Conservation (phyloP, 75 land plant genomes). For the Larix kaempferi region DNA sequence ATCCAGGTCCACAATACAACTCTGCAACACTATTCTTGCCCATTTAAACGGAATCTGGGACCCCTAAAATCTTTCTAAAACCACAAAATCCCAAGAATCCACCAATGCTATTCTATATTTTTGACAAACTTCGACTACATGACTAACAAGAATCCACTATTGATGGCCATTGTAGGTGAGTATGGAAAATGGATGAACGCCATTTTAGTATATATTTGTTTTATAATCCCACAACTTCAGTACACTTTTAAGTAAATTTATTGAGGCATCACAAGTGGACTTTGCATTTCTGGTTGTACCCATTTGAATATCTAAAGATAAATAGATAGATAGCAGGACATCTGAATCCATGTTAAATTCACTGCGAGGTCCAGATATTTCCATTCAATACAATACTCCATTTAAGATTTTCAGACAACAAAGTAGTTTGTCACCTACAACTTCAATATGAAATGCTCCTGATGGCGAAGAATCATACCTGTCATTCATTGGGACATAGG, state of each 20-base stretch:
- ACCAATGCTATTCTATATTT: no score
- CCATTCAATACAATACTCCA: background rate
- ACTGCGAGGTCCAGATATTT: background rate
- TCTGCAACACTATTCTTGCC: background rate
- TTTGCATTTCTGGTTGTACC: background rate
- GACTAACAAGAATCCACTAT: no score
- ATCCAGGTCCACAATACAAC: background rate
- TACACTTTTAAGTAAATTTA: background rate
- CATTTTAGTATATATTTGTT: background rate
- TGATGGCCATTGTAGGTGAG: no score
- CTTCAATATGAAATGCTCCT: background rate
- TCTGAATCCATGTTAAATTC: background rate
- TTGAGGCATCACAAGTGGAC: background rate
- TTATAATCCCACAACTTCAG: background rate
- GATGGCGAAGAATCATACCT: slow-evolving; percentile 17
- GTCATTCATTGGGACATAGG: no score
- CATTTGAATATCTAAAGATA: background rate
- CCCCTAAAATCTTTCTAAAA: background rate
- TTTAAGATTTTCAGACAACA: background rate
- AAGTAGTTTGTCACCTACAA: background rate
- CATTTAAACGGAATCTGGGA: background rate
- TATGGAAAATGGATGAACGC: no score
- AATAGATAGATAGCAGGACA: background rate
- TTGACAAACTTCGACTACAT: no score
- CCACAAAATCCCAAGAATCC: background rate